Evolutionary conservation across 176 grass and related monocot species (phyloP), one percentile per base, ranked within the genome.

Genomic region (Eremochloa ophiuroides): DNA sequence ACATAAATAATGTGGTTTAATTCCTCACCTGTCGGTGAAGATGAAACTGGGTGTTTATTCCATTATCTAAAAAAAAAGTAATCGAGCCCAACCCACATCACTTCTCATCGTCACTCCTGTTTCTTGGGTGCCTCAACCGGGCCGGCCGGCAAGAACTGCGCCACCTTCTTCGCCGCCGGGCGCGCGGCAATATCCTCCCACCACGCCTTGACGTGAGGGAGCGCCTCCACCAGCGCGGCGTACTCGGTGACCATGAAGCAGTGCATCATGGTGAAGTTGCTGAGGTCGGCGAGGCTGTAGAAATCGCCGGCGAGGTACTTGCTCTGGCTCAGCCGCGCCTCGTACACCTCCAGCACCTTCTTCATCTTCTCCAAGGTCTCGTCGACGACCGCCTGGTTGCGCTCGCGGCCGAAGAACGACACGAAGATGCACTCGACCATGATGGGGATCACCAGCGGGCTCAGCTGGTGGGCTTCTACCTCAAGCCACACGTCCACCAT

Each of bases 241-340:
- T 79, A 69, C 63, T 89, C 81, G 2, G 87, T 82, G 28, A 2
- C 66, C 87, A 93, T 85, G 42, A 93, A 18, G 77, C 74, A 83
- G 44, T 56, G 69, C 34, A 67, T 88, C 14, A 34, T 0, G 0
- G 82, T 47, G 75, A 93, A 70, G 75, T 88, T 85, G 74, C 74
- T 85, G 16, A 93, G 63, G 38, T 93, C 85, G 14, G 91, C 88
- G 30, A 80, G 7, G 64, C 56, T 93, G 75, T 88, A 0, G 33
- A n/a, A 62, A 4, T 88, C 75, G 8, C 91, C 85, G 26, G 88
- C 88, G 4, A 93, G 55, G 79, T 83, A 90, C 67, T 7, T 33
- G 59, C 39, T 4, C 40, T 18, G 9, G 2, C 4, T n/a, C 39
- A 93, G 62, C 41, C 67, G 74, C 9, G 62, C 62, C 68, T 90